Evolutionary conservation across 78 protist species (phyloP).

Genomic region (Pigoraptor vietnamica): DNA sequence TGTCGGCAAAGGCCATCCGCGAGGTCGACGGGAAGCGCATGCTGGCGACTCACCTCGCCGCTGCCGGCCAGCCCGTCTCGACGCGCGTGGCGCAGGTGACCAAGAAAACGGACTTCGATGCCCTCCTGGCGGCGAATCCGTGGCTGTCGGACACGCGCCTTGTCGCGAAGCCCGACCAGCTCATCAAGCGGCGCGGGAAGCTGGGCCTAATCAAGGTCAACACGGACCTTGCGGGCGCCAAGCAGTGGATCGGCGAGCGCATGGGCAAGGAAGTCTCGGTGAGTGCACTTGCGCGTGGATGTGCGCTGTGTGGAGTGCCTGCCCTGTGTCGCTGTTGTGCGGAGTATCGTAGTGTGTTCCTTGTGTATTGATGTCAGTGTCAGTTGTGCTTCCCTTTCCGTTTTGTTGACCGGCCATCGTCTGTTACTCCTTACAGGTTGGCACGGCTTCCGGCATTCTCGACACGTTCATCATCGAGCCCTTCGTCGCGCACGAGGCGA

Average conservation of each 20-base stretch:
- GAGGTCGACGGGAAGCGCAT: slow-evolving; percentile 51
- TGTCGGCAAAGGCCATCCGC: slow-evolving; percentile 50
- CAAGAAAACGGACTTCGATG: background rate
- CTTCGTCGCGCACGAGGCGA: slow-evolving; percentile 41
- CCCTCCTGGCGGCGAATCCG: slow-evolving; percentile 25
- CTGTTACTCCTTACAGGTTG: background rate
- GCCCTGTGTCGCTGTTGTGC: too few species aligned
- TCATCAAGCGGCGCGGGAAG: slow-evolving; percentile 77
- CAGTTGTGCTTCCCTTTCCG: too few species aligned
- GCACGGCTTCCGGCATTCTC: background rate
- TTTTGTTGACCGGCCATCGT: too few species aligned
- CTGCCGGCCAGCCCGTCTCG: background rate
- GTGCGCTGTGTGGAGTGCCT: too few species aligned
- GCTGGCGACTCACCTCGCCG: background rate
- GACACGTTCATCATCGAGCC: slow-evolving; percentile 54
- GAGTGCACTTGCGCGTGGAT: too few species aligned
- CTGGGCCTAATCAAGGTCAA: slow-evolving; percentile 55
- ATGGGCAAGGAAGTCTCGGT: background rate
- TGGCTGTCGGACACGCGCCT: slow-evolving; percentile 33
- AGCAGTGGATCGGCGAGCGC: slow-evolving; percentile 45
- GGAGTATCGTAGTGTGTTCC: too few species aligned
- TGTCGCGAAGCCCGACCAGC: slow-evolving; percentile 78
- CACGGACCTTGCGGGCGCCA: slow-evolving; percentile 40
- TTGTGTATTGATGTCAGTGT: too few species aligned
- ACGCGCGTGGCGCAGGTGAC: background rate